These are phyloP conservation scores for Cyclotella kingstonii DNA, from an alignment of 108 stramenopile genomes.

Conservation along the genomic window DNA sequence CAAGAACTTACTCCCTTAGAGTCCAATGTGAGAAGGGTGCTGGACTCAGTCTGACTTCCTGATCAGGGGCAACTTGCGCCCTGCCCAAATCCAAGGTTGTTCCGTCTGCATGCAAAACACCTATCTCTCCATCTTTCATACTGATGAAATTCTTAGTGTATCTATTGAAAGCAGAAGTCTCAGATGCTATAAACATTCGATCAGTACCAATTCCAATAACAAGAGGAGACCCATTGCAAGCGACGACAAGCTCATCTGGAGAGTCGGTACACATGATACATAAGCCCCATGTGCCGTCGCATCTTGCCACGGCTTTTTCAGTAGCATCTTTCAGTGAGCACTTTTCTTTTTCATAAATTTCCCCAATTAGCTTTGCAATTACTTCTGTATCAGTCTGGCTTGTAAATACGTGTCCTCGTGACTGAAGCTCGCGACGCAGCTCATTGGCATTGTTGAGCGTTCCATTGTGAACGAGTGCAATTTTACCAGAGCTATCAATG, in stretches of 20 bases:
- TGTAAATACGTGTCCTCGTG: conserved; percentile 80
- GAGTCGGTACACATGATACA: conserved; percentile 78
- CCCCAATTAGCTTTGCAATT: conserved; percentile 93
- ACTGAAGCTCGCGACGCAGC: conserved; percentile 83
- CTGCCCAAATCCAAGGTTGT: conserved; percentile 86
- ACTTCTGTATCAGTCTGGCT: conserved; percentile 99
- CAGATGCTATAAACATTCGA: conserved; percentile 93
- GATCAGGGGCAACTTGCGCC: conserved; percentile 86
- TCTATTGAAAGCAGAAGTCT: conserved; percentile 96
- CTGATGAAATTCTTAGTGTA: conserved; percentile 98
- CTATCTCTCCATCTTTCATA: conserved; percentile 99
- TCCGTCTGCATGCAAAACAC: conserved; percentile 90
- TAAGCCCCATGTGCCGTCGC: conserved; percentile 96
- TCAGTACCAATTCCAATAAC: conserved; percentile 95
- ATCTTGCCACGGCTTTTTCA: conserved; percentile 75
- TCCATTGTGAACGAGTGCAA: conserved; percentile 99
- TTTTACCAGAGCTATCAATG: conserved; percentile 87
- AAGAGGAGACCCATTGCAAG: conserved; percentile 97
- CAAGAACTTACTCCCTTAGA: conserved; percentile 64
- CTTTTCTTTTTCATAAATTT: conserved; percentile 53
- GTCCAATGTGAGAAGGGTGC: conserved; percentile 98
- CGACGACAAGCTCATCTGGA: conserved; percentile 94
- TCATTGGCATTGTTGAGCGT: conserved; percentile 96
- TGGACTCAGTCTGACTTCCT: conserved; percentile 89
- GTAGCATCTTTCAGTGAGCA: conserved; percentile 81